Base-by-base conservation (phyloP, 495 filamentous ascomycete genomes). In the Podospora didyma region DNA sequence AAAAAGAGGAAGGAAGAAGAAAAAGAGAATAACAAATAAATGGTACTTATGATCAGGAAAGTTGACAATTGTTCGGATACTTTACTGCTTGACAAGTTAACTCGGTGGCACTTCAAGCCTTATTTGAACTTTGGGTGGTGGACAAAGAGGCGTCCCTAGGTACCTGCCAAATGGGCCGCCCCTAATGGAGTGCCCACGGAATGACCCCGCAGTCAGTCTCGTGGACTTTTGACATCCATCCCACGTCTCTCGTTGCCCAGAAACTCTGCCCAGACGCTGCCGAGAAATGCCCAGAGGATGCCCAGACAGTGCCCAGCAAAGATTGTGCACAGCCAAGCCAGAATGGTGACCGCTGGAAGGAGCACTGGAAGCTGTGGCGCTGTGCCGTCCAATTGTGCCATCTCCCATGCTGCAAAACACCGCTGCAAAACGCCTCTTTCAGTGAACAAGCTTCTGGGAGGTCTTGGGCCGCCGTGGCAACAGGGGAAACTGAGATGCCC, bases 371-470 rank as follows among this genome's bases (percentile, higher is more conserved):
- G 39, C n/a, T 14, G 39, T 42, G 39, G 16, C 7, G 21, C 21
- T 26, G 2, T 12, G 24, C 28, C 50, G 51, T 49, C 53, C 22
- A 46, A 50, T 42, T 42, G 48, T 44, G 35, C 28, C 16, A 44
- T 44, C 28, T 10, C 24, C 42, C 48, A 50, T 19, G 51, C 46
- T 37, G 22, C 26, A 31, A 31, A 31, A 31, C 26, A 31, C 26
- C 9, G 26, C 26, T 31, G 46, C n/a, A 42, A 56, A 34, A 22
- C 50, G 51, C 58, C 58, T 51, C 51, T 16, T 21, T 16, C 35
- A 19, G 45, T 23, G 44, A 51, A 35, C 57, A 63, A 63, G 57
- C 61, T 57, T 61, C 48, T 52, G 61, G 49, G 49, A 53, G 31
- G 50, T 56, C 62, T 60, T 65, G 56, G 57, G 49, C 35, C 39